Evolutionary conservation across 2,329 filamentous ascomycete genomes (phyloP).

Genomic region (Fusarium burgessii): DNA sequence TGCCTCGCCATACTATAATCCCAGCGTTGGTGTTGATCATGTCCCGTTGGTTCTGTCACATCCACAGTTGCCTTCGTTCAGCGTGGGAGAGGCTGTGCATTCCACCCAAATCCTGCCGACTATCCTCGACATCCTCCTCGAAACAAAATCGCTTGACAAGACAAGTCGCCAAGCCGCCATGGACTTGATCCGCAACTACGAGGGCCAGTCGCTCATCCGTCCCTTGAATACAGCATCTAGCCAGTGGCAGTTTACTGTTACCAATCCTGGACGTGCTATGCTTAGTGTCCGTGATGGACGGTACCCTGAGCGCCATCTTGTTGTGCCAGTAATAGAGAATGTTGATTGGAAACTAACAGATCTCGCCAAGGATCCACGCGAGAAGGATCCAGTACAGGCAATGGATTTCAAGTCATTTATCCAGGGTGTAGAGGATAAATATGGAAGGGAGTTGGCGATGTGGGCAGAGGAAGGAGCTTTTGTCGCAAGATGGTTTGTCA

Average conservation of each 20-base stretch:
- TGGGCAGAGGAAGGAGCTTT: slow-evolving; percentile 50
- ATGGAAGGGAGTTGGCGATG: slow-evolving; percentile 42
- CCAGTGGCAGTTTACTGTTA: slow-evolving; percentile 50
- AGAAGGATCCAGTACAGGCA: slow-evolving; percentile 39
- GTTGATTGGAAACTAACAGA: slow-evolving; percentile 50
- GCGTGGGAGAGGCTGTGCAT: slow-evolving; percentile 45
- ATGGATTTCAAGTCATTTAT: slow-evolving; percentile 44
- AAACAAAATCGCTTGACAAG: slow-evolving; percentile 45
- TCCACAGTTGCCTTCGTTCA: slow-evolving; percentile 44
- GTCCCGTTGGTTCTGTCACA: slow-evolving; percentile 49
- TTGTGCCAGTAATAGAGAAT: slow-evolving; percentile 49
- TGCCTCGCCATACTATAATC: slow-evolving; percentile 48
- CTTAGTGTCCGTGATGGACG: slow-evolving; percentile 48
- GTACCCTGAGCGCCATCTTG: slow-evolving; percentile 46
- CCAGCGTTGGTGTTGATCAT: slow-evolving; percentile 45
- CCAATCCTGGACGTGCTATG: slow-evolving; percentile 50
- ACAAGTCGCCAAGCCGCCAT: slow-evolving; percentile 31
- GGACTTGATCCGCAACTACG: slow-evolving; percentile 46
- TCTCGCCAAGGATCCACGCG: slow-evolving; percentile 41
- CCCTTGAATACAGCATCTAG: slow-evolving; percentile 22
- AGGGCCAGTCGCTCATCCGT: slow-evolving; percentile 49
- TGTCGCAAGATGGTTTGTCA: slow-evolving; percentile 49
- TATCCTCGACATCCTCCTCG: slow-evolving; percentile 48
- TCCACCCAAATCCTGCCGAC: slow-evolving; percentile 49
- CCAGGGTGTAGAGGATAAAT: slow-evolving; percentile 34